These are phyloP conservation scores for Trichomonas gallinae DNA, from an alignment of 208 protist genomes.

Conservation along the genomic window DNA sequence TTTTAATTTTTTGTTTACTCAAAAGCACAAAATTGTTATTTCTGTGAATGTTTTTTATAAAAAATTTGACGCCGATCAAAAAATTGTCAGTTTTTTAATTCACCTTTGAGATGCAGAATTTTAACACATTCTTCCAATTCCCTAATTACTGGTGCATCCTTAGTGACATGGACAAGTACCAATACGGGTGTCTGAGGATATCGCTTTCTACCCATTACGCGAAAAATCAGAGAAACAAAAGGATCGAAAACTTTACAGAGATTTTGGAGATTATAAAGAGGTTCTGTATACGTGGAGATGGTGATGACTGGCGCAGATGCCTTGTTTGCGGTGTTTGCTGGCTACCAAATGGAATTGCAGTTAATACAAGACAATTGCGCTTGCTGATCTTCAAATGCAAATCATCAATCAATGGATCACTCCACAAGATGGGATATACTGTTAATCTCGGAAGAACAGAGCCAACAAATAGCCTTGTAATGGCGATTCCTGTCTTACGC, in stretches of 20 bases:
- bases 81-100: not conserved
- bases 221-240: not conserved
- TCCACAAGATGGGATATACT: not conserved
- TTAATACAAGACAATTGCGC: not conserved
- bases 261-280: not conserved
- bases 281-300: not conserved
- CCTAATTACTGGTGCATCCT: not conserved
- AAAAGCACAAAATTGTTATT: too few relatives aligned
- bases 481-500: not conserved
- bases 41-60: too few relatives aligned
- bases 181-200: not conserved
- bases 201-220: not conserved
- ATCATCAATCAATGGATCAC: not conserved
- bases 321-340: not conserved
- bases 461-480: not conserved
- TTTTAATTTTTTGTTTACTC: too few relatives aligned
- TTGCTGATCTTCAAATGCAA: not conserved
- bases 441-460: not conserved
- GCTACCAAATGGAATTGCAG: not conserved
- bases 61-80: too few relatives aligned
- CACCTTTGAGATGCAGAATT: not conserved
- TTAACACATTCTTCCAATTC: not conserved
- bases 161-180: not conserved
- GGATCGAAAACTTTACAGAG: not conserved
- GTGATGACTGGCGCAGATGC: not conserved